A percentile compares a stretch with the other conserved stretches of the same genome.
phyloP scores from a whole-genome alignment of 73 alveolate genomes.

The Tetrahymena elliotti region DNA sequence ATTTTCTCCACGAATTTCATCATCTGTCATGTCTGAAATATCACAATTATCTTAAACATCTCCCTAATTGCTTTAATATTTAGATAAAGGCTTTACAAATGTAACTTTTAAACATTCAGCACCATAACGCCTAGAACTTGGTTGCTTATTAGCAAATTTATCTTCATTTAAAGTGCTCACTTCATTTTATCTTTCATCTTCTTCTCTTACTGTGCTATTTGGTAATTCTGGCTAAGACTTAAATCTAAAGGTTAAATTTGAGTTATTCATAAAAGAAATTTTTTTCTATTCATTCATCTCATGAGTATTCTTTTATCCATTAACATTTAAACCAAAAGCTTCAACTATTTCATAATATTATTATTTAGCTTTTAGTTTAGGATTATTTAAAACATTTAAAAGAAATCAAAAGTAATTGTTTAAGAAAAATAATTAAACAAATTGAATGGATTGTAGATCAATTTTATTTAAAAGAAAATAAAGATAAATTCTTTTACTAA shows the following conservation, averaged over 20 bases:
- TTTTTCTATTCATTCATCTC: not conserved
- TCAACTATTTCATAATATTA: not conserved
- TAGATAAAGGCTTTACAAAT: not conserved
- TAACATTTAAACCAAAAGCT: not conserved
- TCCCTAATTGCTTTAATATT: not conserved
- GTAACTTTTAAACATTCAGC: not conserved
- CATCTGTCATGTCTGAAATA: not conserved
- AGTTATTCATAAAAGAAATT: not conserved
- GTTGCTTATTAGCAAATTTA: not conserved
- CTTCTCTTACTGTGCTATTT: not conserved
- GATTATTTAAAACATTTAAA: too few relatives aligned
- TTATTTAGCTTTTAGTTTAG: too few relatives aligned
- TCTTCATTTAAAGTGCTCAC: not conserved
- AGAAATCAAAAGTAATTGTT: too few relatives aligned
- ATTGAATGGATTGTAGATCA: too few relatives aligned
- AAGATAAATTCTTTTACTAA: not conserved
- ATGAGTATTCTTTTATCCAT: not conserved
- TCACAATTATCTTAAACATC: not conserved
- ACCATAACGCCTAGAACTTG: not conserved
- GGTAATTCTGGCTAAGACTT: not conserved
- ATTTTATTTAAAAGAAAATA: too few relatives aligned
- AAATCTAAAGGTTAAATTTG: not conserved
- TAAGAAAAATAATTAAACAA: too few relatives aligned
- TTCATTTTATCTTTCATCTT: not conserved
- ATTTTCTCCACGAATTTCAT: not conserved